Conservation (phyloP, 2,329 filamentous ascomycete genomes). For the Aspergillus versicolor region DNA sequence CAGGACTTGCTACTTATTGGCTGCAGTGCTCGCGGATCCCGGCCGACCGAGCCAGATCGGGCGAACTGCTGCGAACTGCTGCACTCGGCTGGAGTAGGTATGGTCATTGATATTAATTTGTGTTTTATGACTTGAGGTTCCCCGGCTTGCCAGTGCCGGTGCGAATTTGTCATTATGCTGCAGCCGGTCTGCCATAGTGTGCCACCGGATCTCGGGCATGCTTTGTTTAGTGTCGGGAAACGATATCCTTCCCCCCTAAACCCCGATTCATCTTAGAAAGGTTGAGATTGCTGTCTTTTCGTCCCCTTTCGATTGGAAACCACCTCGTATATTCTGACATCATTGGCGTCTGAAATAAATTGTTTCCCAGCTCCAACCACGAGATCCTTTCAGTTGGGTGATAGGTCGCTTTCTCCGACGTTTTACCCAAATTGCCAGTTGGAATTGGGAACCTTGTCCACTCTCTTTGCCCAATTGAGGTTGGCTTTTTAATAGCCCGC, state of each 20-base stretch:
- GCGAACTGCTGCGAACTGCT: conserved; percentile 9
- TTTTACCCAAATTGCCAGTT: conserved; percentile 5
- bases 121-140: too few relatives aligned
- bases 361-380: conserved; percentile 14
- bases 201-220: not conserved
- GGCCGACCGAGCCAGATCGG: not conserved
- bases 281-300: not conserved
- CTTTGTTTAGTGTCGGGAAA: too few relatives aligned
- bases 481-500: conserved; percentile 19
- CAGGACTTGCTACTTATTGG: not conserved
- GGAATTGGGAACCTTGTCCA: not conserved
- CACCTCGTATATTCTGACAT: conserved; percentile 14
- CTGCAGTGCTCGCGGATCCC: not conserved
- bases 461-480: conserved; percentile 13
- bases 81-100: not conserved
- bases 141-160: too few relatives aligned
- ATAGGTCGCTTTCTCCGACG: conserved; percentile 17
- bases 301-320: not conserved
- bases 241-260: too few relatives aligned
- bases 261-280: not conserved
- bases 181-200: not conserved
- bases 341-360: conserved; percentile 13
- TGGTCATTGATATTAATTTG: not conserved
- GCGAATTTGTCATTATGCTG: conserved; percentile 8
- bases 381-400: conserved; percentile 4